Evolutionary conservation across 1,139 yeast genomes (phyloP).

Genomic region (Geotrichum restrictum): DNA sequence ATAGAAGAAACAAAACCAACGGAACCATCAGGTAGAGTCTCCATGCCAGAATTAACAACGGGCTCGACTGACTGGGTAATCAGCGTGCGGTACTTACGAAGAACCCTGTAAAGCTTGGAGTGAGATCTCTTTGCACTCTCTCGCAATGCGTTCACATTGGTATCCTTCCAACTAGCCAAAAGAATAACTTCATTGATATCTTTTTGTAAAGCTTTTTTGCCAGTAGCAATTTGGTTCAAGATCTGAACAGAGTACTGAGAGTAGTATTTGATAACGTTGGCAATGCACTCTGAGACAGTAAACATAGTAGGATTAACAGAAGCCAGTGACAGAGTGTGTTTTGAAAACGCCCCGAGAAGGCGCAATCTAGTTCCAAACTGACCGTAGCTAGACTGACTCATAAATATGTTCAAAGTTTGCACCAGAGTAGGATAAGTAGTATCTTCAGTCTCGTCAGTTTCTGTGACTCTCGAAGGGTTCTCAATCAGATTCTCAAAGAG

Average conservation of each 20-base stretch:
- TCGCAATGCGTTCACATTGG: constrained; percentile 84
- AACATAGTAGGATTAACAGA: constrained; percentile 22
- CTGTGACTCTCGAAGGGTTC: constrained; percentile 28
- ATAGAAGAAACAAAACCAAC: constrained; percentile 22
- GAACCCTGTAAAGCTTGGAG: constrained; percentile 72
- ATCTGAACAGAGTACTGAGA: constrained; percentile 57
- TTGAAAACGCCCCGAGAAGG: constrained; percentile 58
- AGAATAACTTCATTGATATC: constrained; percentile 79
- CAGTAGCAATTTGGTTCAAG: constrained; percentile 44
- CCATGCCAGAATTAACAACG: constrained; percentile 40
- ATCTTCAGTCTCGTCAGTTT: constrained; percentile 27
- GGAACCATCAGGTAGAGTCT: constrained; percentile 17
- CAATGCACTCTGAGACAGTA: constrained; percentile 45
- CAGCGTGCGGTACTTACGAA: constrained; percentile 72
- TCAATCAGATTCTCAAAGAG: constrained; percentile 64
- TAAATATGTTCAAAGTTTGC: constrained; percentile 69
- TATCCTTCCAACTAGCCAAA: constrained; percentile 96
- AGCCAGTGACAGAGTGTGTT: constrained; percentile 41
- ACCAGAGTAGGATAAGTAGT: constrained; percentile 46
- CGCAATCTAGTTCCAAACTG: constrained; percentile 59
- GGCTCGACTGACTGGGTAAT: constrained; percentile 53
- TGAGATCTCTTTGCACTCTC: constrained; percentile 93
- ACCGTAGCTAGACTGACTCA: constrained; percentile 73
- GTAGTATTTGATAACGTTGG: constrained; percentile 63
- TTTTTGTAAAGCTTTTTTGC: constrained; percentile 60